phyloP scores from a whole-genome alignment of 306 rosid genomes.

The Rosa lucieae region DNA sequence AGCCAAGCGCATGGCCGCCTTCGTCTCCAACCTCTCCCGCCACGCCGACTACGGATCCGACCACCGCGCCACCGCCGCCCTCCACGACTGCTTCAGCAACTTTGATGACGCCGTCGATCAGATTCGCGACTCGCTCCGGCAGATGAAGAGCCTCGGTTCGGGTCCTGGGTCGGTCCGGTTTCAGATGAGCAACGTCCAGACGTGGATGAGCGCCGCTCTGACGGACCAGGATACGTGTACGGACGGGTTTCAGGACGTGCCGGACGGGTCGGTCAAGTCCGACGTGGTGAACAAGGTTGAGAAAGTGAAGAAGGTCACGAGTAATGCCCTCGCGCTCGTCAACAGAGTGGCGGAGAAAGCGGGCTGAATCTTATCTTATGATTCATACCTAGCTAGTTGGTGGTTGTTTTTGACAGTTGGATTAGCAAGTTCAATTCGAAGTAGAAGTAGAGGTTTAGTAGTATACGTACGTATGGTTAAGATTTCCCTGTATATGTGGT shows the following conservation, averaged over 20 bases:
- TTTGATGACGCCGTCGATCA: constrained; percentile 82
- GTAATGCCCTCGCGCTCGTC: constrained; percentile 88
- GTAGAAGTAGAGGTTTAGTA: background rate
- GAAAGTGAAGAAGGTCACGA: constrained; percentile 68
- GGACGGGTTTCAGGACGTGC: constrained; percentile 78
- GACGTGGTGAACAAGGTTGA: constrained; percentile 48
- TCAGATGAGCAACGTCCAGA: constrained; percentile 97
- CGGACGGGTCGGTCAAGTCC: constrained; percentile 53
- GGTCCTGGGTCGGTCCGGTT: constrained; percentile 54
- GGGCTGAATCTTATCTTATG: background rate
- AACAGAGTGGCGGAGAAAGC: constrained; percentile 57
- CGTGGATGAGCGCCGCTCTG: constrained; percentile 99
- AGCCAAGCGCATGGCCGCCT: constrained; percentile 49
- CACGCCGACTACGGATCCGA: constrained; percentile 50
- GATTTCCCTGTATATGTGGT: constrained; percentile 2
- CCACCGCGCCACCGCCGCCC: constrained; percentile 55
- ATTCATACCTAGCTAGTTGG: background rate
- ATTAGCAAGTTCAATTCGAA: background rate
- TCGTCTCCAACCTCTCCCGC: constrained; percentile 62
- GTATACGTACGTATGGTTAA: background rate
- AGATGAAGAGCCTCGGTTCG: constrained; percentile 63
- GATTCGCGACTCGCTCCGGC: constrained; percentile 81
- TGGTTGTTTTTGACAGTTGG: background rate
- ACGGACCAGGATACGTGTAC: constrained; percentile 96
- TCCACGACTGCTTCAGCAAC: constrained; percentile 82